Base-by-base conservation (phyloP, 2,329 filamentous ascomycete genomes). In the Ceratocystis albifundus region DNA sequence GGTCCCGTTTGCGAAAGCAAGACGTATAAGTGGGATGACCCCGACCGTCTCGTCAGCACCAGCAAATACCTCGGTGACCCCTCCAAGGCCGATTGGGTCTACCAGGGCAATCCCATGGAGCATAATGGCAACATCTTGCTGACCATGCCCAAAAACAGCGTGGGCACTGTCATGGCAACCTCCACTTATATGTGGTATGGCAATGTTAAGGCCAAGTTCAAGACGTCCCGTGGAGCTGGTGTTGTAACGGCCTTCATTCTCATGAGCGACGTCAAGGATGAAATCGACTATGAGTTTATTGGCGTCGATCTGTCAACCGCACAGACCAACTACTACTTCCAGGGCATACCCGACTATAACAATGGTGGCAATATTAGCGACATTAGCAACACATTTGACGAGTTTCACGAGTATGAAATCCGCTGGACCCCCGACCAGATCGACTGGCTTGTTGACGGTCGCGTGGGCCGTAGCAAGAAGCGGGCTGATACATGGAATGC, bases 221-320 rank as follows among this genome's bases (percentile, higher is more conserved):
- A 90, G 80, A 93, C 91, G 0, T 88, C 87, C 70, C 86, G 89
- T 72, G 92, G 91, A 67, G 78, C 80, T 59, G 94, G 94, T 80
- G 94, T 99, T 25, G 88, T 99, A n/a, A 95, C 91, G 1, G 93
- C 91, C 36, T 99, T 99, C 74, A 99, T 99, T 75, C 80, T 97
- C 73, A 85, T 96, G 76, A 92, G 89, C 45, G 93, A 97, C 73
- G 88, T 95, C 73, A 96, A 96, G 81, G 94, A 99, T 73, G 94
- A 99, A 77, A 96, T 99, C 72, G 94, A 99, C 78, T 97, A 90
- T 74, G 94, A 99, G 76, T 97, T 88, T 75, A 83, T 99, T 65
- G 94, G 94, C 70, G 83, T 83, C 57, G 89, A 96, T 73, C 80
- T 96, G 69, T 73, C 80, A 61, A 83, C 82, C 69, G 89, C 88